Base-by-base conservation (phyloP, 495 filamentous ascomycete species). In the Neurospora intermedia region DNA sequence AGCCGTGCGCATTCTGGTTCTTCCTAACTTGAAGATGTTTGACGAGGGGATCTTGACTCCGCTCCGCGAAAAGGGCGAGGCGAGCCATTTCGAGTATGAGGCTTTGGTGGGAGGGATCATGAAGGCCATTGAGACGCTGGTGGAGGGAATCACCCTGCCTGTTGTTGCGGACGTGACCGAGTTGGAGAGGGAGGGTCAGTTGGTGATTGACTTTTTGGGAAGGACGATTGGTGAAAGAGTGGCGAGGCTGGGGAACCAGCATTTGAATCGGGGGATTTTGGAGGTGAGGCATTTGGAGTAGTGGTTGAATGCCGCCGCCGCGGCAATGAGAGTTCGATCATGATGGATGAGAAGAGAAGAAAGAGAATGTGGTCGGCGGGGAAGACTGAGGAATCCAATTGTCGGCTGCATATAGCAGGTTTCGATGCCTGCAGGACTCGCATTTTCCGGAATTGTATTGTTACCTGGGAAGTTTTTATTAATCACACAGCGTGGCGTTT, bases 1-100 rank as follows among this genome's bases (percentile, higher is more conserved):
- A 72, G 90, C 91, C 18, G 88, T 98, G n/a, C 89, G 91, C 7
- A 86, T 91, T 41, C 85, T 97, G 20, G 86, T 98, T 16, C 77
- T 98, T 8, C 93, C 92, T 7, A 96, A 95, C 77, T 82, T 97
- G 16, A 90, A 87, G 74, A 83, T 90, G 5, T 97, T 94, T 77
- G 92, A 96, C 71, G 78, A 75, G 0, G 85, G 84, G 0, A 83
- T 97, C 16, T 84, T 93, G 18, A 84, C 88, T 72, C 91, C 92
- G 20, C 74, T 85, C 6, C 76, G 72, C 6, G 92, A 92, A 15
- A 84, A 88, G 71, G 85, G 85, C 40, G 88, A 89, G 18, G 87
- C 86, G 13, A 83, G 80, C 43, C 77, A 82, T 10, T 76, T 83
- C 2, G 91, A 93, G 74, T 88, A 86, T 5, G 89, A 93, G 77